Percentiles rank a stretch among this genome's conserved stretches.
Evolutionary conservation across 169 alveolate species (phyloP).

Genomic region (Plasmodium ovale): DNA sequence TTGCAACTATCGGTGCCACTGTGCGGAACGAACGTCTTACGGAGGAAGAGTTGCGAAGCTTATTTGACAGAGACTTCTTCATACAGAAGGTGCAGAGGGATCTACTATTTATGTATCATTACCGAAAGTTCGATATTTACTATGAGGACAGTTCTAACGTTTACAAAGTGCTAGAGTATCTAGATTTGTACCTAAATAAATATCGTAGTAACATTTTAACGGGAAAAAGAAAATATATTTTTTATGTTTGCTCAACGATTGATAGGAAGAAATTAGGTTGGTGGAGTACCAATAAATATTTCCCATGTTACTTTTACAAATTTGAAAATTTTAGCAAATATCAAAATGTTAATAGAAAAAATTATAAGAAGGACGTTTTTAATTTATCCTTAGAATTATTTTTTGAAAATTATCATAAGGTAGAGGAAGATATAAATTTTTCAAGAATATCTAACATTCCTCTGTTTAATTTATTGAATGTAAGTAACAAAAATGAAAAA

Average conservation of each 20-base stretch:
- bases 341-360: slow-evolving; percentile 69
- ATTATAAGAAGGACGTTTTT: slow-evolving; percentile 50
- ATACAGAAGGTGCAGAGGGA: slow-evolving; percentile 38
- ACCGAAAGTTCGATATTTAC: slow-evolving; percentile 52
- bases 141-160: slow-evolving; percentile 55
- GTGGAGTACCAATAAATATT: slow-evolving; percentile 78
- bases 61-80: slow-evolving; percentile 41
- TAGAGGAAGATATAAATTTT: slow-evolving; percentile 81
- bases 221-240: slow-evolving; percentile 55
- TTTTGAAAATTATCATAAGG: slow-evolving; percentile 67
- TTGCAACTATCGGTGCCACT: not conserved
- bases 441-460: slow-evolving; percentile 83
- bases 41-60: not conserved
- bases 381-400: slow-evolving; percentile 79
- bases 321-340: slow-evolving; percentile 70
- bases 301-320: slow-evolving; percentile 79
- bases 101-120: slow-evolving; percentile 53
- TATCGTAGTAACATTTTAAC: slow-evolving; percentile 32
- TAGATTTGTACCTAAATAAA: slow-evolving; percentile 59
- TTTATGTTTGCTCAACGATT: slow-evolving; percentile 34
- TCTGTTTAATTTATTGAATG: slow-evolving; percentile 68
- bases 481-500: slow-evolving; percentile 73
- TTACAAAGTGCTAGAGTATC: slow-evolving; percentile 51
- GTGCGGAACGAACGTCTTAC: not conserved
- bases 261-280: slow-evolving; percentile 78